Evolutionary conservation across 192 early-diverging fungal genomes (phyloP).

Genomic region (Coemansia sp.): DNA sequence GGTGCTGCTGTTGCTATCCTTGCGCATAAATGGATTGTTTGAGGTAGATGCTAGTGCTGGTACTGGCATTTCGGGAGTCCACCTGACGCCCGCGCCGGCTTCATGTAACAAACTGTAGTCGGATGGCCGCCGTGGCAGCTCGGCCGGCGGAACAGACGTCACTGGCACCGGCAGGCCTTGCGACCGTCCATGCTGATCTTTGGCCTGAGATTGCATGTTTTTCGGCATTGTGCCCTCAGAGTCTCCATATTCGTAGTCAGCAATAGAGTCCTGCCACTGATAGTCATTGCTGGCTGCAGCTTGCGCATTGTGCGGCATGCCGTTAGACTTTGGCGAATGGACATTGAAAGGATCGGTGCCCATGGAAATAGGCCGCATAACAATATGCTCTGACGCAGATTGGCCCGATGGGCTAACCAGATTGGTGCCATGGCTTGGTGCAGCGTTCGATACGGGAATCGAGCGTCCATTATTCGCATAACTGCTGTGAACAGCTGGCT

Average conservation of each 20-base stretch:
- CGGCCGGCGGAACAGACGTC: neutral
- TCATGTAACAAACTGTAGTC: slow-evolving; percentile 22
- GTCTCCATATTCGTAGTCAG: slow-evolving; percentile 34
- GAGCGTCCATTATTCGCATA: neutral
- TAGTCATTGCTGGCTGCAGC: slow-evolving; percentile 2
- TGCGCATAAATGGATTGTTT: neutral
- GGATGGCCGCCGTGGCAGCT: slow-evolving; percentile 3
- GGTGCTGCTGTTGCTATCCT: slow-evolving; percentile 7
- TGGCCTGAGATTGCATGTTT: neutral
- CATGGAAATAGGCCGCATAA: slow-evolving; percentile 41
- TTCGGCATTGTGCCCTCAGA: neutral
- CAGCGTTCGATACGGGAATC: neutral
- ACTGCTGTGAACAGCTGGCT: neutral
- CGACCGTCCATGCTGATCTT: neutral
- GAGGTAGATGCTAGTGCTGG: neutral
- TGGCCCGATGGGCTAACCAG: slow-evolving; percentile 17
- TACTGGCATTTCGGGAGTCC: slow-evolving; percentile 9
- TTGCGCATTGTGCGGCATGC: slow-evolving; percentile 2
- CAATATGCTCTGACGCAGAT: slow-evolving; percentile 27
- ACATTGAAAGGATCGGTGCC: neutral
- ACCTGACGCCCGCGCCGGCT: slow-evolving; percentile 13
- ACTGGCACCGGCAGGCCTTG: neutral
- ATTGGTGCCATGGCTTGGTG: neutral
- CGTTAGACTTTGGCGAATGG: neutral
- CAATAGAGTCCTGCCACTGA: slow-evolving; percentile 17